Conservation (phyloP, 2,329 filamentous ascomycete genomes). For the Ilyonectria sp. region DNA sequence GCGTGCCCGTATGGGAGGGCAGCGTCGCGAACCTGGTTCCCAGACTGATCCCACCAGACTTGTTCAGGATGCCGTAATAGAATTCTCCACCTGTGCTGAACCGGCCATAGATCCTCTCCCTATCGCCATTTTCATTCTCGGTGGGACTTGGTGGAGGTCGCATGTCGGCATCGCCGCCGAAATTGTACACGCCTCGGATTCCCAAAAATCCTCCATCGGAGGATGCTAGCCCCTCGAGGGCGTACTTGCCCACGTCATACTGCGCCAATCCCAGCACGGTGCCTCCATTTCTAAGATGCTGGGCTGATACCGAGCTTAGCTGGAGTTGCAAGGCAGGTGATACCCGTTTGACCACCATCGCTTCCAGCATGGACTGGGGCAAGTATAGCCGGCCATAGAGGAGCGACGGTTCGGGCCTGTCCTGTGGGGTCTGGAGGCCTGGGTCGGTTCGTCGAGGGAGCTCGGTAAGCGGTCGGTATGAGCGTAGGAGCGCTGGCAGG, state of each 20-base stretch:
- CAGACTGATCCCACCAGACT: slow-evolving; percentile 91
- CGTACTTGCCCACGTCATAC: slow-evolving; percentile 90
- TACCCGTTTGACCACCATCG: slow-evolving; percentile 84
- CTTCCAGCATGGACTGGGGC: slow-evolving; percentile 88
- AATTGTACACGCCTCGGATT: slow-evolving; percentile 93
- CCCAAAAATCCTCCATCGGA: slow-evolving; percentile 93
- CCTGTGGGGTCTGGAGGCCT: slow-evolving; percentile 40
- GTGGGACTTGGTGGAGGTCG: slow-evolving; percentile 31
- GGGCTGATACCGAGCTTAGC: slow-evolving; percentile 83
- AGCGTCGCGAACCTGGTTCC: slow-evolving; percentile 92
- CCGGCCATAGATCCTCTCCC: slow-evolving; percentile 80
- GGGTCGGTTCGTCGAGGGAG: slow-evolving; percentile 57
- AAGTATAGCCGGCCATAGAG: slow-evolving; percentile 86
- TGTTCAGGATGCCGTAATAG: slow-evolving; percentile 96
- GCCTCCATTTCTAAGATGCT: slow-evolving; percentile 80
- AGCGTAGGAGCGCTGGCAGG: slow-evolving; percentile 82
- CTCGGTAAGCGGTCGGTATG: slow-evolving; percentile 85
- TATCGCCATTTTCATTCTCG: slow-evolving; percentile 54
- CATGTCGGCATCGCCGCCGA: slow-evolving; percentile 78
- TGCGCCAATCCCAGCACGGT: slow-evolving; percentile 81
- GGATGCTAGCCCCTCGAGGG: slow-evolving; percentile 90
- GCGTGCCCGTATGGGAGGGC: slow-evolving; percentile 84
- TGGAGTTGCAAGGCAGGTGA: slow-evolving; percentile 85
- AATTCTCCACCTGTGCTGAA: slow-evolving; percentile 94
- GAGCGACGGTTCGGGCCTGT: slow-evolving; percentile 66